Evolutionary conservation across 2,329 filamentous ascomycete genomes (phyloP), one percentile per base, ranked within the genome.

Genomic region (Phialemoniopsis sp.): DNA sequence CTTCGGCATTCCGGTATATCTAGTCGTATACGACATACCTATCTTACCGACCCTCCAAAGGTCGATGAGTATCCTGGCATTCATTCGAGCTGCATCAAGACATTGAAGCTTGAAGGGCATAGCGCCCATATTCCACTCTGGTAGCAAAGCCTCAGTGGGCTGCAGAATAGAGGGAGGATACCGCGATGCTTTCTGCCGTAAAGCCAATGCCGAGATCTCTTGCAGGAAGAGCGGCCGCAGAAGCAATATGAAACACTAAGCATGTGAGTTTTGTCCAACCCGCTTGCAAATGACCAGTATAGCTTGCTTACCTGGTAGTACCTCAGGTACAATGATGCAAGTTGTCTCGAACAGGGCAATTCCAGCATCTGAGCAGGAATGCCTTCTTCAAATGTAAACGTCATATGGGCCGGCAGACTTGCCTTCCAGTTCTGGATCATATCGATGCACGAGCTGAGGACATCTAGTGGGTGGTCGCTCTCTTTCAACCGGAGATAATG

Each of bases 151-250:
- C 10, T 26, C 21, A 10, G 21, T 26, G 6, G 21, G 21, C 21
- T 26, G 21, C 21, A 26, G 21, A 6, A 26, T 26, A 26, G 21
- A 12, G 8, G 19, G 26, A 4, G 17, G 17, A 21, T 13, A 5
- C 32, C 12, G 7, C 28, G 28, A 36, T 0, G 26, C 19, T 5
- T 30, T 21, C 2, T 34, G 37, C 3, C 32, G 38, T 9, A 40
- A 34, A 1, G 40, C 28, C 5, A 42, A 39, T 0, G 32, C 32
- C 2, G 43, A 42, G 0, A 48, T 30, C 6, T 44, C 30, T n/a
- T 48, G 46, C 4, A 48, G 34, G 19, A 46, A 46, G 2, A 48
- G 33, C 2, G 46, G 46, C 7, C 46, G 42, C 0, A 48, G 6
- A 3, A 46, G 29, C 4, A 48, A 18, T 10, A 48, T 48, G 29